Conservation (phyloP, 495 filamentous ascomycete genomes). For the Collariella sp. region DNA sequence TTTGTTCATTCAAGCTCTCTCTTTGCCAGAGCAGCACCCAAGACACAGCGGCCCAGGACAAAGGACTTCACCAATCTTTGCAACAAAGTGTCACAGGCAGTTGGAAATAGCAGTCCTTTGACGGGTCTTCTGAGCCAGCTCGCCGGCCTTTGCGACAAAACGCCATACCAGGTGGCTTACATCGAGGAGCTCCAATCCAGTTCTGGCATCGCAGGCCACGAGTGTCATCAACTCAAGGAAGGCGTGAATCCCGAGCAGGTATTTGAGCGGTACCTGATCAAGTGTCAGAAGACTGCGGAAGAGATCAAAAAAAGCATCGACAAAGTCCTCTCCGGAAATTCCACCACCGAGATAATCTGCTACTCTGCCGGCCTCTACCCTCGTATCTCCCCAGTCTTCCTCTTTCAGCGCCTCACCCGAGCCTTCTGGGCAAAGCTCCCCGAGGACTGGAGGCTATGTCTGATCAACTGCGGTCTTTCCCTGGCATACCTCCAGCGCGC, state of each 20-base stretch:
- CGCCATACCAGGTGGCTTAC: not conserved
- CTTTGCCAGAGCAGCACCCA: constrained; percentile 1
- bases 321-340: not conserved
- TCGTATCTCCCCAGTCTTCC: constrained; percentile 27
- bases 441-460: constrained; percentile 22
- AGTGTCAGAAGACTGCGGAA: not conserved
- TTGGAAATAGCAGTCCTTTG: not conserved
- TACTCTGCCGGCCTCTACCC: constrained; percentile 15
- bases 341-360: not conserved
- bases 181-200: not conserved
- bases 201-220: not conserved
- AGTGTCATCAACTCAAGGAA: not conserved
- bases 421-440: constrained; percentile 18
- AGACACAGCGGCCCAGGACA: not conserved
- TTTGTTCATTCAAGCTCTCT: not conserved
- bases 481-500: constrained; percentile 32
- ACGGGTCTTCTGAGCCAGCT: not conserved
- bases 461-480: constrained; percentile 32
- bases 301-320: not conserved
- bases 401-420: constrained; percentile 29
- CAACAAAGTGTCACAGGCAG: not conserved
- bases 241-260: not conserved
- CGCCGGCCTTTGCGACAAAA: not conserved
- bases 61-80: not conserved
- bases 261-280: not conserved